These are phyloP conservation scores for Lentinula lateritia DNA, from an alignment of 768 basidiomycete genomes.

Conservation along the genomic window DNA sequence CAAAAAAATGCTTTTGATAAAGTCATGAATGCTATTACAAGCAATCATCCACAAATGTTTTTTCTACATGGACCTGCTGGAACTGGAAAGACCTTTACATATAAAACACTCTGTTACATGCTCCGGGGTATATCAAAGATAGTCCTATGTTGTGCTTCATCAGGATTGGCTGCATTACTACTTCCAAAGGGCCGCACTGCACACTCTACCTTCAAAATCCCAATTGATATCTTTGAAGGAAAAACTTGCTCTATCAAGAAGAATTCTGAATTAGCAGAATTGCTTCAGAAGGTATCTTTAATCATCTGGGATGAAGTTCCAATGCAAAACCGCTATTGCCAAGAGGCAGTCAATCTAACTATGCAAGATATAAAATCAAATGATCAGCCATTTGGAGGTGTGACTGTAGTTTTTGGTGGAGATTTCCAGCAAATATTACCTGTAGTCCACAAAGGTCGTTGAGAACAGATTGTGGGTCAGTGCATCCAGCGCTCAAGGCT, in stretches of 20 bases:
- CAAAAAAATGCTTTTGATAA: constrained; percentile 23
- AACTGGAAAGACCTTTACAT: constrained; percentile 41
- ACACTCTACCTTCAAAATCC: constrained; percentile 45
- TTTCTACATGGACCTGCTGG: constrained; percentile 39
- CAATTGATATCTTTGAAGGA: constrained; percentile 25
- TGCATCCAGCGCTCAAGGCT: constrained; percentile 26
- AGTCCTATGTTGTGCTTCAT: constrained; percentile 44
- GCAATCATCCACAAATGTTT: constrained; percentile 14
- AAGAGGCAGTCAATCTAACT: constrained; percentile 36
- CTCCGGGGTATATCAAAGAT: constrained; percentile 22
- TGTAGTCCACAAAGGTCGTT: constrained; percentile 31
- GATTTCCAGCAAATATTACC: too few relatives aligned
- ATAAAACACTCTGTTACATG: constrained; percentile 25
- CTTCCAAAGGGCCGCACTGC: constrained; percentile 38
- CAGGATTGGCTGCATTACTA: constrained; percentile 42
- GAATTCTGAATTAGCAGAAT: constrained; percentile 19
- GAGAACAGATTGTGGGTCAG: constrained; percentile 28
- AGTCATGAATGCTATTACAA: constrained; percentile 1
- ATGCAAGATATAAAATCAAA: constrained; percentile 24
- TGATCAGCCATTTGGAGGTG: constrained; percentile 32
- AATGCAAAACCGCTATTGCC: constrained; percentile 27
- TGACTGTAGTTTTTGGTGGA: too few relatives aligned
- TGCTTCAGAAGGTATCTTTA: constrained; percentile 23
- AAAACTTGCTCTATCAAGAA: constrained; percentile 30
- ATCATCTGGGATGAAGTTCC: constrained; percentile 43